Evolutionary conservation across 2,329 filamentous ascomycete species (phyloP), one percentile per base, ranked within the genome.

Genomic region (Fusarium anguioides): DNA sequence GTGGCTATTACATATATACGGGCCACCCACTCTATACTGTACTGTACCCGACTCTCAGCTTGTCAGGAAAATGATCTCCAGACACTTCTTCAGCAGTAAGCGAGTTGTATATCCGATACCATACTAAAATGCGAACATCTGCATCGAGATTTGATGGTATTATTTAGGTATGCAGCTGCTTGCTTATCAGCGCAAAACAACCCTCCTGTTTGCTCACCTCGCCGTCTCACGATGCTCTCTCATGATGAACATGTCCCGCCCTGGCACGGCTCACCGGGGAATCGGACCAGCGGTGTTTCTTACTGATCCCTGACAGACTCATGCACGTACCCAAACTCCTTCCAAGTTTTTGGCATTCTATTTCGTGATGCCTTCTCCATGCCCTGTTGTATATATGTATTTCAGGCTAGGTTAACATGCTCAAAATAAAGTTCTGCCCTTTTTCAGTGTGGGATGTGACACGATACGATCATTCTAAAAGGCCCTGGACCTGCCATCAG

Each of bases 21-120:
- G n/a, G 15, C 17, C 45, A 41, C 26, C 51, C 52, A 48, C 57
- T 60, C 21, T 53, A 12, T 29, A 14, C 27, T 9, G 12, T 29
- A 14, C 14, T 11, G 52, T 27, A 18, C 60, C 49, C 45, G 21
- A 53, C 42, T 24, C 21, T 46, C 31, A 48, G 24, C 53, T 64
- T 55, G 20, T 35, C 24, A 50, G 46, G 59, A 21, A 68, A 64
- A 40, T 57, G 54, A 66, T 68, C 49, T 50, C 29, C 64, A 53
- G 18, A 42, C 64, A 42, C 41, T 33, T 41, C 41, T 33, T 41
- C 36, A 54, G 23, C 36, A 24, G 40, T 23, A 42, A 50, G 44
- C 65, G 48, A 39, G 31, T 14, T 37, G 47, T 40, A 50, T 39
- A 40, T 21, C 42, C 27, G n/a, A 49, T 49, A 18, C 21, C 10